Evolutionary conservation across 2,329 filamentous ascomycete species (phyloP).

Genomic region (Tympanopsis confertula): DNA sequence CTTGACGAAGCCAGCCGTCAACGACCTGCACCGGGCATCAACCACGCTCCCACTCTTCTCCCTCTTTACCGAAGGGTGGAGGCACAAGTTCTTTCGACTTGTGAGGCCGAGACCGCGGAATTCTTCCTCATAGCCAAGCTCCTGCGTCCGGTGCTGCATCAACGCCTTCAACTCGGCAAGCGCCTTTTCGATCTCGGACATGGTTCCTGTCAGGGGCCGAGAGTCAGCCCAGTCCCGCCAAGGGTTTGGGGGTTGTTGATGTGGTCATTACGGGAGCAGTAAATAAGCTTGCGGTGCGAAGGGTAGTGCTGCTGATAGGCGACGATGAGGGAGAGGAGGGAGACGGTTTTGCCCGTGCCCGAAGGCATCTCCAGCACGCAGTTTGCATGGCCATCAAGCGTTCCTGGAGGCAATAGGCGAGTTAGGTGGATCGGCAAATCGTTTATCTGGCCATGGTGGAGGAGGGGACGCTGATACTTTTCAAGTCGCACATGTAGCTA

Average conservation of each 20-base stretch:
- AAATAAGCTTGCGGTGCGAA: conserved; percentile 89
- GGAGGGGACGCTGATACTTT: too few species aligned
- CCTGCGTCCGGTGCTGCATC: conserved; percentile 89
- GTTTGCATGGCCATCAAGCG: conserved; percentile 86
- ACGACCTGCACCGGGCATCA: conserved; percentile 82
- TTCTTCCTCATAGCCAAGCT: conserved; percentile 84
- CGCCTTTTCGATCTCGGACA: conserved; percentile 99
- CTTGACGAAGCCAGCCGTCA: conserved; percentile 93
- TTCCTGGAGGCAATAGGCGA: conserved; percentile 27
- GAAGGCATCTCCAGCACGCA: conserved; percentile 98
- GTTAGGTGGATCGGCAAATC: not conserved
- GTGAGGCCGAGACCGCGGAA: conserved; percentile 87
- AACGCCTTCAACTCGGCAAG: conserved; percentile 79
- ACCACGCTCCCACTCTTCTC: conserved; percentile 93
- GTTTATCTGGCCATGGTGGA: too few species aligned
- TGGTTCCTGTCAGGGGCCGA: conserved; percentile 33
- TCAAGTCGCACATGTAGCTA: conserved; percentile 5
- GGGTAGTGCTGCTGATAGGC: conserved; percentile 92
- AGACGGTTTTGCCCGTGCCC: conserved; percentile 94
- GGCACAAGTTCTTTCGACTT: conserved; percentile 91
- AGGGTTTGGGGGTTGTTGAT: too few species aligned
- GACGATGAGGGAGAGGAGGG: conserved; percentile 84
- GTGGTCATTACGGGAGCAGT: conserved; percentile 70
- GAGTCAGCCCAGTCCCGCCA: too few species aligned
- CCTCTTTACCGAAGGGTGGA: conserved; percentile 89